phyloP scores from a whole-genome alignment of 352 stramenopile genomes.

The Globisporangium takayamanum region DNA sequence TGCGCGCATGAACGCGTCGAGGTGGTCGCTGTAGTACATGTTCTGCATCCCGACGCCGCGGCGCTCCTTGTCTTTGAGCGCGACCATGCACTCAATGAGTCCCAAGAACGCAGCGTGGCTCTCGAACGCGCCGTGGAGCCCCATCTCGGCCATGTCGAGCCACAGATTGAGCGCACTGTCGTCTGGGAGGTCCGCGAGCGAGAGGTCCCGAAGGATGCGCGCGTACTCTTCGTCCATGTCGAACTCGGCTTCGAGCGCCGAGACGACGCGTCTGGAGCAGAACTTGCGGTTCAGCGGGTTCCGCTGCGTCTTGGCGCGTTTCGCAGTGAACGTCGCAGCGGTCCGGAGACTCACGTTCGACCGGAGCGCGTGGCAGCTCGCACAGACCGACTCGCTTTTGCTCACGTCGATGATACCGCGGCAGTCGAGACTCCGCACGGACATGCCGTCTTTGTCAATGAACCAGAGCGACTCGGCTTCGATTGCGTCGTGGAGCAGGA shows the following conservation, averaged over 20 bases:
- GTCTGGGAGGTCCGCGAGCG: slow-evolving; percentile 36
- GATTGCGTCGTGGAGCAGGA: slow-evolving; percentile 66
- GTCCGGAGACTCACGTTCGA: slow-evolving; percentile 48
- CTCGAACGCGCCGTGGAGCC: slow-evolving; percentile 53
- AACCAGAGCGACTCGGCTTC: slow-evolving; percentile 73
- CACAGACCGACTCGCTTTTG: slow-evolving; percentile 37
- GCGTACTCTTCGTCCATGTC: slow-evolving; percentile 50
- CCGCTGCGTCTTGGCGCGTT: slow-evolving; percentile 20
- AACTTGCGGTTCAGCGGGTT: slow-evolving; percentile 62
- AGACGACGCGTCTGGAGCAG: slow-evolving; percentile 41
- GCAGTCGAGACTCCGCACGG: slow-evolving; percentile 66
- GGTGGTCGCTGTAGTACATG: slow-evolving; percentile 60
- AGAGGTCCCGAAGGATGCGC: slow-evolving; percentile 45
- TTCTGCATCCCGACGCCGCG: slow-evolving; percentile 76
- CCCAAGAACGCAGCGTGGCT: slow-evolving; percentile 56
- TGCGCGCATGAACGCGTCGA: slow-evolving; percentile 65
- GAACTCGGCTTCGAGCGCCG: slow-evolving; percentile 45
- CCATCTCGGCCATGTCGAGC: slow-evolving; percentile 65
- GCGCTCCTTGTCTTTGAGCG: slow-evolving; percentile 70
- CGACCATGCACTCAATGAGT: slow-evolving; percentile 60
- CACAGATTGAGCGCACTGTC: slow-evolving; percentile 42
- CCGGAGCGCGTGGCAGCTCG: slow-evolving; percentile 36
- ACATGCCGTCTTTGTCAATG: slow-evolving; percentile 69
- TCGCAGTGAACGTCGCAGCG: slow-evolving; percentile 28
- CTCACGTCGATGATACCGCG: slow-evolving; percentile 33